Base-by-base conservation (phyloP, 2,329 filamentous ascomycete species). In the Dothistroma septosporum region DNA sequence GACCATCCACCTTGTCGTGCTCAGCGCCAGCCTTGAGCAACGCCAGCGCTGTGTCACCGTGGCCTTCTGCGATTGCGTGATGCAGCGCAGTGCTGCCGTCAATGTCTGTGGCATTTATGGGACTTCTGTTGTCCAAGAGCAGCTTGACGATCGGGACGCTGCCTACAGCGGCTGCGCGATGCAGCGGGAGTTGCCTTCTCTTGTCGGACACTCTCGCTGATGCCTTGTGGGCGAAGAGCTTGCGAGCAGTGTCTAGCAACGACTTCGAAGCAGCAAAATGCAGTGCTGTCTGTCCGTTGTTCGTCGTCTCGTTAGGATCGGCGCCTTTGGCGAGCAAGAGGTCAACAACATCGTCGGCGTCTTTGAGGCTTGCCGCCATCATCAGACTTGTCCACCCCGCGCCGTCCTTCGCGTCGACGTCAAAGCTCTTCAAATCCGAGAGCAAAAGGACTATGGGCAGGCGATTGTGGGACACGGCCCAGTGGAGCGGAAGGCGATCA, bases 181-280 rank as follows among this genome's bases (percentile, higher is more conserved):
- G 95, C 28, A 99, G 83, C 7, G 95, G 84, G 60, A 97, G 86
- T 73, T 97, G 93, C n/a, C 91, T 90, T 32, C 92, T 85, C 70
- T 85, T 89, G 73, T 99, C 94, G 65, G 90, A 90, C 2, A 92
- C 82, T 28, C 93, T 82, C 1, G 92, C 85, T 4, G 88, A 91
- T 12, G 91, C 93, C 60, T 89, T 88, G 68, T 86, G 82, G 19
- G 83, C 81, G 44, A 99, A 77, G n/a, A 99, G 83, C 60, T 85
- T 86, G 53, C 87, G 87, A 28, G 91, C 91, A 7, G 89, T 82
- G 65, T 95, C 90, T 49, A 97, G 79, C 72, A 96, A 92, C 70
- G 85, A 86, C 76, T 99, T 99, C 33, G 92, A 96, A 14, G 90
- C 88, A 53, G 92, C 87, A 73, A 97, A 96, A 76, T 97, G 93